Conservation (phyloP, 345 rosid genomes). For the Camelina hispida region DNA sequence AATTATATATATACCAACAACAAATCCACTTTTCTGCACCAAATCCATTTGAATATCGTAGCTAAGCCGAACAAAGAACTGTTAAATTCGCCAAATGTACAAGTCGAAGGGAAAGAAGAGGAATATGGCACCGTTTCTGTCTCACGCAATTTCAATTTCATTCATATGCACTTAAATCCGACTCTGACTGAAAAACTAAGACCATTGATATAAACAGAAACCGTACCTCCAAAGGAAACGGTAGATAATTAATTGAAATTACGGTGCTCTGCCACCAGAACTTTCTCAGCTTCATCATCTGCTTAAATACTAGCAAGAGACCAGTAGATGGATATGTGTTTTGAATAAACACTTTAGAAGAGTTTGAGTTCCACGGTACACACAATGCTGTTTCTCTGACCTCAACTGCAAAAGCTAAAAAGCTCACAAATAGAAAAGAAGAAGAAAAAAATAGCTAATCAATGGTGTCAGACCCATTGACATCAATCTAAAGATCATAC, state of each 20-base stretch:
- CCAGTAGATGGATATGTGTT: not conserved
- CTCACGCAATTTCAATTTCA: not conserved
- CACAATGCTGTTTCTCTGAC: slow-evolving; percentile 22
- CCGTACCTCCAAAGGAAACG: not conserved
- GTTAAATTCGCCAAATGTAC: no score
- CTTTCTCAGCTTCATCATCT: not conserved
- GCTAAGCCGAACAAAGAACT: no score
- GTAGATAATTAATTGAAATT: not conserved
- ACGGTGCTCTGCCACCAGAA: not conserved
- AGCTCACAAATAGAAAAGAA: slow-evolving; percentile 13
- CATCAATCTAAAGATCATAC: slow-evolving; percentile 39
- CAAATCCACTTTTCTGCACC: no score
- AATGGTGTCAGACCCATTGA: slow-evolving; percentile 20
- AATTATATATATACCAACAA: no score
- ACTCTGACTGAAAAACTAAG: not conserved
- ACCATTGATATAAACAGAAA: not conserved
- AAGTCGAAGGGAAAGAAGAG: not conserved
- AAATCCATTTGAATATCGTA: no score
- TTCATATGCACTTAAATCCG: not conserved
- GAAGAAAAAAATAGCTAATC: not conserved
- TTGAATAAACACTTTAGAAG: slow-evolving; percentile 17
- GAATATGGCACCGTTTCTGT: not conserved
- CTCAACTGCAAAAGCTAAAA: slow-evolving; percentile 19
- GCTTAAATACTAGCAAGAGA: slow-evolving; percentile 14
- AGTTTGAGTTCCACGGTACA: slow-evolving; percentile 17